Conservation (phyloP, 768 basidiomycete species). For the Trametes cubensis region DNA sequence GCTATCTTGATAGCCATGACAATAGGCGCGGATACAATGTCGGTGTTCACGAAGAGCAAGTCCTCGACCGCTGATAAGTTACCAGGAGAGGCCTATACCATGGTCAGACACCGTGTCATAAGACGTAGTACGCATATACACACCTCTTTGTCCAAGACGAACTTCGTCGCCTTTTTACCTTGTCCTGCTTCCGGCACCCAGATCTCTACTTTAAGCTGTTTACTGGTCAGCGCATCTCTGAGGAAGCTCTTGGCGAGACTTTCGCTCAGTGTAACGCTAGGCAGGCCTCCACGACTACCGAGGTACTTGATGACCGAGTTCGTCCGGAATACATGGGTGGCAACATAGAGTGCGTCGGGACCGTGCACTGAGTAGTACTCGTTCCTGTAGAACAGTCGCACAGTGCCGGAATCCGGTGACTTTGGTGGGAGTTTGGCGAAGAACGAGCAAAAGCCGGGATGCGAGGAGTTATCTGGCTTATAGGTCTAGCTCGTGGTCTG, state of each 20-base stretch:
- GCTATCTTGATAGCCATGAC: constrained; percentile 87
- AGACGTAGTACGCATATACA: constrained; percentile 19
- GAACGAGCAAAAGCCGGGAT: constrained; percentile 79
- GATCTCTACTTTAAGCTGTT: constrained; percentile 91
- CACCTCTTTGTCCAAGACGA: constrained; percentile 81
- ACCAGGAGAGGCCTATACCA: constrained; percentile 67
- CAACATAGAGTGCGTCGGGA: constrained; percentile 84
- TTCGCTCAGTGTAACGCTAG: constrained; percentile 76
- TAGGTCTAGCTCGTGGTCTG: neutral
- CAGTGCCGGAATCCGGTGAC: constrained; percentile 73
- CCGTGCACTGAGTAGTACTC: constrained; percentile 91
- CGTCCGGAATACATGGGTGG: constrained; percentile 81
- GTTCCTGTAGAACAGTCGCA: constrained; percentile 85
- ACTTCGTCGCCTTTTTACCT: constrained; percentile 75
- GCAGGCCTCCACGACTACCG: constrained; percentile 66
- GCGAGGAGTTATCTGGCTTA: constrained; percentile 57
- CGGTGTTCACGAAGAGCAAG: constrained; percentile 76
- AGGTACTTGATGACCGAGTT: constrained; percentile 93
- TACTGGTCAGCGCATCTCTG: constrained; percentile 85
- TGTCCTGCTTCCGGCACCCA: constrained; percentile 76
- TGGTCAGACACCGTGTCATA: neutral
- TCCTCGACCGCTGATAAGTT: constrained; percentile 59
- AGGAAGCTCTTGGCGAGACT: constrained; percentile 81
- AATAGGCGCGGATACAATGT: constrained; percentile 82
- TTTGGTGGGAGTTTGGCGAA: constrained; percentile 63